A percentile compares a stretch with the other conserved stretches of the same genome.
Conservation (phyloP, 2,329 filamentous ascomycete genomes). For the Pseudocercospora fuligena region DNA sequence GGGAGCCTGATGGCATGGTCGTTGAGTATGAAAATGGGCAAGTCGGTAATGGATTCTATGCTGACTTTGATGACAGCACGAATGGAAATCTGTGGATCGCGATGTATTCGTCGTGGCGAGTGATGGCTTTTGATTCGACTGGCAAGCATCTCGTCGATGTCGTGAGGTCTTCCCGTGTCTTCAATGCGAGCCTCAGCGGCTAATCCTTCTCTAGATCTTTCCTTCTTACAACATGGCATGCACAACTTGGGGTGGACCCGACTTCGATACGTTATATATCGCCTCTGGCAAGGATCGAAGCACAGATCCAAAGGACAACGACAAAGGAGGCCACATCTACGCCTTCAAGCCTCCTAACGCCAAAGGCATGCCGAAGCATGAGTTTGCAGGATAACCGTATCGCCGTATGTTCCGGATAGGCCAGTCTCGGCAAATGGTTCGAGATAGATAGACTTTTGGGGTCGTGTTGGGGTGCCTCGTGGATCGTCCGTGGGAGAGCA, state of each 20-base stretch:
- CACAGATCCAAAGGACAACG: constrained; percentile 2
- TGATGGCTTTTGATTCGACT: constrained; percentile 5
- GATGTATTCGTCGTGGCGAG: constrained; percentile 15
- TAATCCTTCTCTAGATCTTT: not conserved
- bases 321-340: constrained; percentile 8
- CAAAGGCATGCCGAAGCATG: constrained; percentile 6
- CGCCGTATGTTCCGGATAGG: not conserved
- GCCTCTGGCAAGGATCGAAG: constrained; percentile 7
- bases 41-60: not conserved
- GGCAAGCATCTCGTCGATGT: constrained; percentile 8
- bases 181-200: not conserved
- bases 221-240: constrained; percentile 15
- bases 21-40: not conserved
- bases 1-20: constrained; percentile 15
- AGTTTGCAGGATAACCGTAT: constrained; percentile 7
- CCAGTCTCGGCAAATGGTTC: not conserved
- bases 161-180: not conserved
- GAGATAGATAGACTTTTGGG: constrained; percentile 3
- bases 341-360: constrained; percentile 4
- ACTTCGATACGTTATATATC: constrained; percentile 11
- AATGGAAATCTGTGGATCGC: constrained; percentile 15
- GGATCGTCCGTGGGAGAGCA: not conserved
- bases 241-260: constrained; percentile 12
- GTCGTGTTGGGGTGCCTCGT: constrained; percentile 1
- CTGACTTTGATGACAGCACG: constrained; percentile 3